phyloP scores from a whole-genome alignment of 1,284 basidiomycete genomes.

The Irpex rosettiformis region DNA sequence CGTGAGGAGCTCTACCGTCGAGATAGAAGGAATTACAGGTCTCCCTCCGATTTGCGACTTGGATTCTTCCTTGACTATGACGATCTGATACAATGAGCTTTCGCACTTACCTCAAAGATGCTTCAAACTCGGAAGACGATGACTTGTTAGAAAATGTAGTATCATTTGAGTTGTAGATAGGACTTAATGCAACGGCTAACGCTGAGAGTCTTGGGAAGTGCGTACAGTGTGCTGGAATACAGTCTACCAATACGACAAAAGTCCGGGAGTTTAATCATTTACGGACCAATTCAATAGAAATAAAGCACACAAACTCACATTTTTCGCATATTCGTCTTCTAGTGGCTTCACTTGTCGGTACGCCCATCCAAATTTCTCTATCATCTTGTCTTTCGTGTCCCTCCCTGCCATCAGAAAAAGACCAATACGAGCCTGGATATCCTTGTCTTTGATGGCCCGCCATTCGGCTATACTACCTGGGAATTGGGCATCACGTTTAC shows the following conservation, averaged over 20 bases:
- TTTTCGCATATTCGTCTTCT: conserved; percentile 12
- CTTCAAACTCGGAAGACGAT: no score
- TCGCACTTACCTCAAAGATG: no score
- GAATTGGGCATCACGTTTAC: conserved; percentile 42
- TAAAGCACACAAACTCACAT: conserved; percentile 15
- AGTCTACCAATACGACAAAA: no score
- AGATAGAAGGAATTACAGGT: background rate
- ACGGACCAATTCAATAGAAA: no score
- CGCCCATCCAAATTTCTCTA: conserved; percentile 49
- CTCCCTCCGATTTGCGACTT: background rate
- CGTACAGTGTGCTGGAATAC: no score
- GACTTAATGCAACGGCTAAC: no score
- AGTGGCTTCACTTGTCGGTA: conserved; percentile 25
- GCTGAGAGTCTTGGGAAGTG: no score
- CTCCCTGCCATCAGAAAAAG: conserved; percentile 42
- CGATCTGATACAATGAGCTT: no score
- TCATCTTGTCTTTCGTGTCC: conserved; percentile 42
- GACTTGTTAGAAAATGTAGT: no score
- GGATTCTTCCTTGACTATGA: background rate
- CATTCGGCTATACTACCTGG: conserved; percentile 47
- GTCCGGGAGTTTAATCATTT: no score
- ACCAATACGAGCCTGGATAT: conserved; percentile 48
- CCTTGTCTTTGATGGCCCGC: conserved; percentile 34
- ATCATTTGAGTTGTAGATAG: no score
- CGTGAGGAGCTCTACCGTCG: background rate